These are phyloP conservation scores for Effrenium voratum DNA, from an alignment of 73 alveolate species.

Conservation along the genomic window DNA sequence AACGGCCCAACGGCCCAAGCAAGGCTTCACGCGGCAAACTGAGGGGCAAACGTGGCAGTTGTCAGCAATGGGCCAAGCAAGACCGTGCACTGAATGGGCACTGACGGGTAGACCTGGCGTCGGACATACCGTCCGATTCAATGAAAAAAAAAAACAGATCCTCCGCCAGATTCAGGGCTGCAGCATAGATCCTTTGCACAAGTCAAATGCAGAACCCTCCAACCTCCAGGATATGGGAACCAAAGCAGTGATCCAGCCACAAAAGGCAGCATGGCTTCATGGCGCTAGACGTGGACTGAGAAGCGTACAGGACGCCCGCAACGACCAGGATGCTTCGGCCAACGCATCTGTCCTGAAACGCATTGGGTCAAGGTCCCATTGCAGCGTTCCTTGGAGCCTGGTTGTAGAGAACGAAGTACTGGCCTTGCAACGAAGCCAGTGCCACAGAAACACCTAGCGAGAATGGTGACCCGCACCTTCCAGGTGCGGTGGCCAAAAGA, in stretches of 20 bases:
- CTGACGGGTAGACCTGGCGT: slow-evolving; percentile 66
- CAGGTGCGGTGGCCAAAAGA: slow-evolving; percentile 80
- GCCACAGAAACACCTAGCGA: not conserved
- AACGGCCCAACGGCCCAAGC: no score
- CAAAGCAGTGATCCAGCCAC: not conserved
- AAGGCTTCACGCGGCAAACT: not conserved
- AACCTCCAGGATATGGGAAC: not conserved
- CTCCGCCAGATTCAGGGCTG: slow-evolving; percentile 71
- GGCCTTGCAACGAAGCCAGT: slow-evolving; percentile 31
- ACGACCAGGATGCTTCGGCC: slow-evolving; percentile 35
- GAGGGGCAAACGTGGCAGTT: slow-evolving; percentile 43
- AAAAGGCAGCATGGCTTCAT: not conserved
- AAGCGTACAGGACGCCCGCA: slow-evolving; percentile 34
- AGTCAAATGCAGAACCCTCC: not conserved
- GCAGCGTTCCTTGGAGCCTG: slow-evolving; percentile 1
- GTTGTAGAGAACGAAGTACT: slow-evolving; percentile 62
- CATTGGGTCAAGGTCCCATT: not conserved
- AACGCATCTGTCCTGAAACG: slow-evolving; percentile 18
- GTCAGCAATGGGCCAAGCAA: slow-evolving; percentile 80
- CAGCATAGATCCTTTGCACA: slow-evolving; percentile 2
- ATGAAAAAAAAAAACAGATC: not conserved
- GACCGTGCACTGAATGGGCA: slow-evolving; percentile 91
- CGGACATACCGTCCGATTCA: not conserved
- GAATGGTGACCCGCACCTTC: slow-evolving; percentile 17
- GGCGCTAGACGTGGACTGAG: not conserved